A percentile compares a stretch with the other conserved stretches of the same genome.
phyloP scores from a whole-genome alignment of 176 grass and related monocot species.

The Musa itinerans region DNA sequence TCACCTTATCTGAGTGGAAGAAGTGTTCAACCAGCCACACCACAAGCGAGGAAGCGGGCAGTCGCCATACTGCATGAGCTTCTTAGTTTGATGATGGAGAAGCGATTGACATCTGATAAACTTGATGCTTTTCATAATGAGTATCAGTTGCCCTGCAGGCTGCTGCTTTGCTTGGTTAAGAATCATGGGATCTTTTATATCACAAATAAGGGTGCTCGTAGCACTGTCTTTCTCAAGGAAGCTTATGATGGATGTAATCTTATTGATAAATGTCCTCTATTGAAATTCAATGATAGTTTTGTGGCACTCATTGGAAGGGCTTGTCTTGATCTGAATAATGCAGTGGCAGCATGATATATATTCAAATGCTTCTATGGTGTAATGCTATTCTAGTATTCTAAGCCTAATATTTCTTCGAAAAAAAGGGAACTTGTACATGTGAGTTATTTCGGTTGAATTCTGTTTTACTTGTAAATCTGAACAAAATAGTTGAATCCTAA shows the following conservation, averaged over 20 bases:
- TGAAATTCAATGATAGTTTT: constrained; percentile 65
- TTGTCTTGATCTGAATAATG: constrained; percentile 28
- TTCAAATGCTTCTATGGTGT: background rate
- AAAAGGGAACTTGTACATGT: too few relatives aligned
- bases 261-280: constrained; percentile 59
- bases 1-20: constrained; percentile 78
- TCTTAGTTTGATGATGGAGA: constrained; percentile 78
- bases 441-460: too few relatives aligned
- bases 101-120: constrained; percentile 68
- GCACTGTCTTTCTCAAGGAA: constrained; percentile 86
- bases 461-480: too few relatives aligned
- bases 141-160: constrained; percentile 56
- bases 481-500: too few relatives aligned
- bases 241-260: constrained; percentile 53
- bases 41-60: constrained; percentile 59
- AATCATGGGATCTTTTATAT: constrained; percentile 93
- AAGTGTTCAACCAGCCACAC: constrained; percentile 44
- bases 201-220: constrained; percentile 87
- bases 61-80: constrained; percentile 73
- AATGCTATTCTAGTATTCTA: too few relatives aligned
- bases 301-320: constrained; percentile 48
- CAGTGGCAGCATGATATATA: constrained; percentile 10
- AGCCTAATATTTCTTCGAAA: too few relatives aligned
- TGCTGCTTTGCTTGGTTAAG: constrained; percentile 77
- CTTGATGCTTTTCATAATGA: constrained; percentile 71